A percentile compares a stretch with the other conserved stretches of the same genome.
These are phyloP conservation scores for Teratosphaeriaceae sp. DNA, from an alignment of 2,329 filamentous ascomycete species.

Conservation along the genomic window DNA sequence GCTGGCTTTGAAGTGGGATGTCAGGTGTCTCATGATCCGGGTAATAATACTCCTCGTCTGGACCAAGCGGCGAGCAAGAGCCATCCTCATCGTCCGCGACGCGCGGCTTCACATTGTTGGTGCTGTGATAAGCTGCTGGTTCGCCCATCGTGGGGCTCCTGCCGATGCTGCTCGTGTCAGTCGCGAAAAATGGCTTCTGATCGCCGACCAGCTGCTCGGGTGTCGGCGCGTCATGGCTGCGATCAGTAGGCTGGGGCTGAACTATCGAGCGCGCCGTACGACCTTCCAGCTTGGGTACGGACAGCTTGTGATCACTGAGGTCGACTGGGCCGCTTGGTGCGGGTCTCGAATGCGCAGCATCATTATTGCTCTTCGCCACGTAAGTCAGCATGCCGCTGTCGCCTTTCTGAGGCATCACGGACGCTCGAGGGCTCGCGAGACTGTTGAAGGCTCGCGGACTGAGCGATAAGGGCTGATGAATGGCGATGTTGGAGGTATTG, in stretches of 20 bases:
- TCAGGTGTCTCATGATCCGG: neutral
- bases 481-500: neutral
- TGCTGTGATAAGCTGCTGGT: too few species aligned
- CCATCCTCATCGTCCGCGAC: slow-evolving; percentile 4
- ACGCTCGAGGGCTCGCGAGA: neutral
- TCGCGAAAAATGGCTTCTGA: slow-evolving; percentile 25
- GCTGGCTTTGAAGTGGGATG: neutral
- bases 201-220: too few species aligned
- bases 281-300: neutral
- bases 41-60: slow-evolving; percentile 8
- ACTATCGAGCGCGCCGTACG: neutral
- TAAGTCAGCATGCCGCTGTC: neutral
- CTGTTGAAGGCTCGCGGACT: slow-evolving; percentile 4
- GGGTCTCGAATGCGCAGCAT: neutral
- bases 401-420: neutral
- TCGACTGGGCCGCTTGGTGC: too few species aligned
- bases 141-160: slow-evolving; percentile 22
- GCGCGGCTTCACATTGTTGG: too few species aligned
- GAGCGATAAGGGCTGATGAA: too few species aligned
- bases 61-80: slow-evolving; percentile 6
- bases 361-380: neutral
- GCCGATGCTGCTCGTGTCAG: slow-evolving; percentile 33
- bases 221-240: too few species aligned
- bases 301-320: neutral
- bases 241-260: neutral